These are phyloP conservation scores for Trichoderma harzianum DNA, from an alignment of 2,329 filamentous ascomycete genomes.

Conservation along the genomic window DNA sequence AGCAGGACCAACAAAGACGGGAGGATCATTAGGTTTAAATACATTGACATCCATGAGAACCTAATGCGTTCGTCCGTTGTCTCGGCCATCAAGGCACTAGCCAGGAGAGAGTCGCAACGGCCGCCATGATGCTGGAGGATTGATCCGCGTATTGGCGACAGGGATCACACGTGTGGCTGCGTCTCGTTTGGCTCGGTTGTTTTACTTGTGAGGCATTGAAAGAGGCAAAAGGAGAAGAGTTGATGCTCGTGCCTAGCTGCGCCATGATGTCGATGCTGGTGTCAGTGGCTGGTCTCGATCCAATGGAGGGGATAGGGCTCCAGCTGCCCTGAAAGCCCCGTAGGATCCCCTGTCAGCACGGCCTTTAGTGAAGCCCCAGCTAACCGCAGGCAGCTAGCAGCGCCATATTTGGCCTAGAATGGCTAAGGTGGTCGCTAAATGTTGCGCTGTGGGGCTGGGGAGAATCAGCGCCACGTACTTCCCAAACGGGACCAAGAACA, in stretches of 20 bases:
- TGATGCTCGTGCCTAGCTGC: background rate
- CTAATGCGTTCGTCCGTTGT: background rate
- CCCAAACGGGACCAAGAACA: background rate
- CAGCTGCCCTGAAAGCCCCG: conserved; percentile 7
- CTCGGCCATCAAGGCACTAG: background rate
- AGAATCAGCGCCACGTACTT: conserved; percentile 3
- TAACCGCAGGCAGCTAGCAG: background rate
- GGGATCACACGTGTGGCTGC: background rate
- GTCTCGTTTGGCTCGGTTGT: background rate
- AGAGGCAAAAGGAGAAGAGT: background rate
- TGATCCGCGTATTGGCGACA: background rate
- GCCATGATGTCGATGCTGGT: background rate
- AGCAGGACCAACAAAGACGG: background rate
- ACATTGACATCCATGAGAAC: background rate
- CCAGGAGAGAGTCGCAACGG: background rate
- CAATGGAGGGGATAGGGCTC: background rate
- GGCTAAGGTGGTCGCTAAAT: background rate
- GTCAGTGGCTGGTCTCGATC: background rate
- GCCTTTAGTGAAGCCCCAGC: background rate
- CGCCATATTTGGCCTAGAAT: conserved; percentile 8
- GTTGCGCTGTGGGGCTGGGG: background rate
- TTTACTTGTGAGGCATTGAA: background rate
- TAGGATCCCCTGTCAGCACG: background rate
- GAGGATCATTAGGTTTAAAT: background rate
- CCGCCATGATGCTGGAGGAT: background rate